These are phyloP conservation scores for Neoarthrinium moseri DNA, from an alignment of 2,329 filamentous ascomycete species.

Conservation along the genomic window DNA sequence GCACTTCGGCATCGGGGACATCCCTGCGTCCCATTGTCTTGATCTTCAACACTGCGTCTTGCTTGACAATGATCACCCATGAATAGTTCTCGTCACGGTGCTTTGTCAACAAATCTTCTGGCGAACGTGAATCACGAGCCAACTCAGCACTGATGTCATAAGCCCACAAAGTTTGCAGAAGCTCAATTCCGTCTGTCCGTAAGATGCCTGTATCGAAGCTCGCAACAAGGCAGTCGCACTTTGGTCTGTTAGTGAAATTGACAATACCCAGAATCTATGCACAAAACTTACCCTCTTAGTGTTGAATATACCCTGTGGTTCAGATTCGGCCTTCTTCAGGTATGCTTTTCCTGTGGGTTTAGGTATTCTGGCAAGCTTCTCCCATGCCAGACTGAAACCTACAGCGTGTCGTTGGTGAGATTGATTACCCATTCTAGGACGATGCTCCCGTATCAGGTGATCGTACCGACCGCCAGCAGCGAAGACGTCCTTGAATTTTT, in stretches of 20 bases:
- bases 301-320: constrained; percentile 58
- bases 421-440: constrained; percentile 64
- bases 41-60: constrained; percentile 73
- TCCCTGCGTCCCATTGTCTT: constrained; percentile 77
- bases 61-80: constrained; percentile 89
- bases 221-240: constrained; percentile 87
- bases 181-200: constrained; percentile 71
- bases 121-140: constrained; percentile 72
- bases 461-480: constrained; percentile 95
- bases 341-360: constrained; percentile 56
- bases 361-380: constrained; percentile 69
- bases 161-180: constrained; percentile 77
- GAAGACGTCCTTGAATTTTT: constrained; percentile 80
- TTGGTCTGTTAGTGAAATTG: constrained; percentile 14
- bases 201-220: constrained; percentile 80
- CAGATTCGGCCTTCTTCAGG: constrained; percentile 69
- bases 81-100: constrained; percentile 76
- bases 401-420: constrained; percentile 76
- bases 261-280: neutral
- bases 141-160: constrained; percentile 87
- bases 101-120: constrained; percentile 75
- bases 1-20: constrained; percentile 71
- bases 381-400: constrained; percentile 89
- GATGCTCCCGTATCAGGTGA: constrained; percentile 79
- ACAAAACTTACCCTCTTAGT: constrained; percentile 56